Base-by-base conservation (phyloP, 1,139 yeast species). In the Kodamaea arcana region DNA sequence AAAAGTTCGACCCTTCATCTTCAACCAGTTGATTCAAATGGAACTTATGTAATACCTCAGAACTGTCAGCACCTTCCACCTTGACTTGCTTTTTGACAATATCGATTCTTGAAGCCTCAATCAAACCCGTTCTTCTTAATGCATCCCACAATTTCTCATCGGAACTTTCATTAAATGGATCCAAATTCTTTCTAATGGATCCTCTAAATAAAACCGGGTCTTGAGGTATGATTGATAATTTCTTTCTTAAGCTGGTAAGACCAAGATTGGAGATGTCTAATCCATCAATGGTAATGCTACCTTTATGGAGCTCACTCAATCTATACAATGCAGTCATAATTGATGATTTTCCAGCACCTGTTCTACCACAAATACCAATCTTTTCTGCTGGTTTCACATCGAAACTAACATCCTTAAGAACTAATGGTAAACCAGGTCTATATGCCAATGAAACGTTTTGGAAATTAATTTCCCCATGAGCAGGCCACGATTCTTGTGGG, bases 301-400 rank as follows among this genome's bases (percentile, higher is more conserved):
- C 90, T 2, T 52, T 42, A 12, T 61, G 51, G 26, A 80, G 56
- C 47, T 82, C 88, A 9, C 71, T 60, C 28, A 83, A 57, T 36
- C 92, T 68, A 54, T 75, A 83, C 36, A 83, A 58, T 0, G 85
- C 83, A 18, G 75, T 68, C 72, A 80, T 78, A 29, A 83, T 77
- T 2, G 86, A 76, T 15, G 83, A 74, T 55, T 83, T 83, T 30
- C 90, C 90, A 7, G 90, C 88, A 39, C 92, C 92, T 1, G 90
- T 83, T 48, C 90, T 72, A 17, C 92, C 92, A 59, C 86, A 80
- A 40, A 83, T 78, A 31, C 90, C 90, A 40, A 82, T 68, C 51
- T 80, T 81, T 52, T 80, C 80, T n/a, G 76, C 72, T 1, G 78
- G 70, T 11, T 63, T 56, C 20, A 83, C 60, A 3, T 52, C 47